Base-by-base conservation (phyloP, 2,329 filamentous ascomycete genomes). In the Botrytis paeoniae region DNA sequence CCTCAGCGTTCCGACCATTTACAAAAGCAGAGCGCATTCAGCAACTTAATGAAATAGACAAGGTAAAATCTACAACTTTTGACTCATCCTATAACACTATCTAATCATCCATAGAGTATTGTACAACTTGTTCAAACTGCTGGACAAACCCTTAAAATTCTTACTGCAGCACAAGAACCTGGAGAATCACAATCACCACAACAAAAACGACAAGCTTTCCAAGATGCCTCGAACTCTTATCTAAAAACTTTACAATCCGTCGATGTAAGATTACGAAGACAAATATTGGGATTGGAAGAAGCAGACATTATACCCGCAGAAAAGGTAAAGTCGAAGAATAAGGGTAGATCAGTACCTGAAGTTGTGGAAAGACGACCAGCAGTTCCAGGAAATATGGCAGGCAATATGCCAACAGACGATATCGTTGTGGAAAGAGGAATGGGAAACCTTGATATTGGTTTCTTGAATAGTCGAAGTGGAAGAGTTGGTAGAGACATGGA, bases 401-500 rank as follows among this genome's bases (percentile, higher is more conserved):
- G 57, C 63, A 74, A 48, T 61, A 77, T 57, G 51, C 51, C 72
- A n/a, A 51, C 62, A 48, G 60, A 69, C 7, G 69, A 75, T n/a
- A 71, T 79, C 16, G 82, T 81, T 61, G 81, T 71, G 18, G 77
- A 79, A 86, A 57, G 82, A 85, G 73, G 88, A 85, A 35, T 85
- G 85, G 77, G 87, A 3, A 80, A 79, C 29, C 85, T 98, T 70
- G 95, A 98, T 80, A 91, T 97, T 22, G 95, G 95, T 45, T 95
- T 93, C 89, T 83, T 98, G 78, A 98, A 98, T 80, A 95, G 93
- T 78, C 88, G 93, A 73, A 93, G 93, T 75, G 92, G 93, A 75
- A 91, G 91, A 75, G 92, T 97, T 35, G 93, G 93, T 73, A 89
- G 91, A 78, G 92, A 93, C 75, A 96, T 95, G 86, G 94, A 97